phyloP scores from a whole-genome alignment of 257 asterid species.

The Nemophila menziesii region DNA sequence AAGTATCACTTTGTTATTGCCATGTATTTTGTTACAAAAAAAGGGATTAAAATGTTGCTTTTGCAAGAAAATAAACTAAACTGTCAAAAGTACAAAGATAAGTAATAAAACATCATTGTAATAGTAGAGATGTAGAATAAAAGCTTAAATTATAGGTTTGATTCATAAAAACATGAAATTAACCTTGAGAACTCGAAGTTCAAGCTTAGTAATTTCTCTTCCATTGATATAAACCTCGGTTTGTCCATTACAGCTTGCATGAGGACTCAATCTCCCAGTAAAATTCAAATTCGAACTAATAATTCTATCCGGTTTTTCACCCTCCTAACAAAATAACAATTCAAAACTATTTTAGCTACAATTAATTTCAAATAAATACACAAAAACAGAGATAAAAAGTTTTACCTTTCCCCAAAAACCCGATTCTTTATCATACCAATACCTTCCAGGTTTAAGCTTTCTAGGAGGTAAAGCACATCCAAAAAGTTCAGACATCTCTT shows the following conservation, averaged over 20 bases:
- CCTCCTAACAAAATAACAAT: slow-evolving; percentile 35
- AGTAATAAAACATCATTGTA: too few species aligned
- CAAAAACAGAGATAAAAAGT: not conserved
- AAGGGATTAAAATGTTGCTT: too few species aligned
- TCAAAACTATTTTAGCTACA: not conserved
- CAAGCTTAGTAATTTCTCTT: slow-evolving; percentile 57
- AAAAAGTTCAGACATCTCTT: slow-evolving; percentile 43
- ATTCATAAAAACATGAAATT: not conserved
- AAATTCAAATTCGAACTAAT: slow-evolving; percentile 42
- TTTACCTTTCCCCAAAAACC: slow-evolving; percentile 85
- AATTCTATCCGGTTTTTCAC: slow-evolving; percentile 48
- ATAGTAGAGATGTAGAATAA: too few species aligned
- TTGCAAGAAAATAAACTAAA: too few species aligned
- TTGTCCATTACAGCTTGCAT: slow-evolving; percentile 55
- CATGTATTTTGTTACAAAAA: too few species aligned
- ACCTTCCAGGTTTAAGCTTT: slow-evolving; percentile 51
- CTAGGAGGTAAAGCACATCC: slow-evolving; percentile 35
- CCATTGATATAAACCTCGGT: slow-evolving; percentile 58
- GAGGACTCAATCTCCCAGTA: slow-evolving; percentile 51
- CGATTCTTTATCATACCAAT: slow-evolving; percentile 72
- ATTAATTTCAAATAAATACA: not conserved
- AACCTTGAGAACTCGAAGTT: slow-evolving; percentile 66
- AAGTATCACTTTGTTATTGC: too few species aligned
- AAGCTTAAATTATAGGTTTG: too few species aligned
- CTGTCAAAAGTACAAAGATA: too few species aligned